Base-by-base conservation (phyloP, 306 rosid genomes). In the Adenanthera pavonina region DNA sequence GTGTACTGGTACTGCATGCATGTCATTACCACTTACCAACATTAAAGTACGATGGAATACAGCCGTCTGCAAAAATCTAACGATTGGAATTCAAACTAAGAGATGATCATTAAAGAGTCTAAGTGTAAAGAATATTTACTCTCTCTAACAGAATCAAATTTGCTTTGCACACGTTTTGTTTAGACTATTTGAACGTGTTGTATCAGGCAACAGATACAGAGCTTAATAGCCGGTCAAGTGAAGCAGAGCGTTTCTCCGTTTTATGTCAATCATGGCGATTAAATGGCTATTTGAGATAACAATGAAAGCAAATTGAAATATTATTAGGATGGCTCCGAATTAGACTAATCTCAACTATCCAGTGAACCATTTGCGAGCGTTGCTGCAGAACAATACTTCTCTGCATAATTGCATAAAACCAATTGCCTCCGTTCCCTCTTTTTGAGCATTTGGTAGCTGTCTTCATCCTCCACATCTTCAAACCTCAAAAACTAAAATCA, bases 321-420 rank as follows among this genome's bases (percentile, higher is more conserved):
- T 25, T 25, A 25, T 8, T 15, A 17, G 57, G 44, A 44, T 60
- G 38, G 53, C 13, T 30, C 48, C 48, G 5, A 41, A 53, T 69
- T 36, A 49, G 70, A 89, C 75, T 84, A 51, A 92, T 91, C 92
- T 92, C 93, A 86, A 90, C 70, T 25, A 95, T 93, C 99, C 99
- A 95, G 52, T 86, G 91, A 83, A 92, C 78, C 92, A 92, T 93
- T 41, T 82, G 80, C 34, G 83, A 84, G 74, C 99, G 91, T 85
- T 87, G 90, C 68, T 88, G 91, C 76, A 89, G 89, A 72, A 93
- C 51, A 17, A 16, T 70, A 70, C 57, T 70, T 12, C 57, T 79
- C 85, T 8, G 41, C 64, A 77, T 89, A 87, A 83, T 87, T 83
- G 46, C 73, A 81, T 60, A 76, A 40, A 80, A 65, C 40, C 56